These are phyloP conservation scores for Lumnitzera racemosa DNA, from an alignment of 345 rosid species.

Conservation along the genomic window DNA sequence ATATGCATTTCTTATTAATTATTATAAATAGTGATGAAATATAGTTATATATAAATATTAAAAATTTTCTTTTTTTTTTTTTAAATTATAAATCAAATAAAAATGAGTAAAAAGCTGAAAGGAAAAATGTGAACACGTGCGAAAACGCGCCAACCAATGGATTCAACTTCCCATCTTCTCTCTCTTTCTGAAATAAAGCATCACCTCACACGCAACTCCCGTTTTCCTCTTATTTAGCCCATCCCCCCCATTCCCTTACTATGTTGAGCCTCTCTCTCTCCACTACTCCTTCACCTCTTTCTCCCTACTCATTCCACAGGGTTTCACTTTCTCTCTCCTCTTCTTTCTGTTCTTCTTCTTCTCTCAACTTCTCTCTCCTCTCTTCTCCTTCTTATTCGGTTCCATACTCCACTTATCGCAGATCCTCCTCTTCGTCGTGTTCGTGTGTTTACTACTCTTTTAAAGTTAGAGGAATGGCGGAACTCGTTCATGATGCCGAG, in stretches of 20 bases:
- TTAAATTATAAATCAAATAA: no score
- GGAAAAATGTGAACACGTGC: no score
- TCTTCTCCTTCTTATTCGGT: slow-evolving; percentile 14
- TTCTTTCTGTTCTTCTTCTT: not conserved
- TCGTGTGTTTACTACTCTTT: slow-evolving; percentile 21
- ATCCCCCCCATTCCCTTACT: slow-evolving; percentile 11
- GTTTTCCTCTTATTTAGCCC: slow-evolving; percentile 6
- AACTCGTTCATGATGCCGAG: slow-evolving; percentile 42
- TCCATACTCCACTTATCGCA: slow-evolving; percentile 21
- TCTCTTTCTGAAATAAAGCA: not conserved
- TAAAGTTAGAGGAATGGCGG: slow-evolving; percentile 49
- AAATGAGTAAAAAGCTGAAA: no score
- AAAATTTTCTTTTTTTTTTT: no score
- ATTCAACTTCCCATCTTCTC: not conserved
- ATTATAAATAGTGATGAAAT: no score
- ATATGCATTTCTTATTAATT: no score
- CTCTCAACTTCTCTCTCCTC: slow-evolving; percentile 19
- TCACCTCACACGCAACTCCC: not conserved
- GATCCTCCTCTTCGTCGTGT: slow-evolving; percentile 18
- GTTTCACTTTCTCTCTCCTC: slow-evolving; percentile 13
- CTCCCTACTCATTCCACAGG: slow-evolving; percentile 28
- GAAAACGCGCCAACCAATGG: slow-evolving; percentile 2
- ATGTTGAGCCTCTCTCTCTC: slow-evolving; percentile 17
- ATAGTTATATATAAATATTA: no score
- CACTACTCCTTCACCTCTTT: slow-evolving; percentile 24